Percentiles rank a stretch among this genome's conserved stretches.
These are phyloP conservation scores for Phytophthora uliginosa DNA, from an alignment of 352 stramenopile species.

Conservation along the genomic window DNA sequence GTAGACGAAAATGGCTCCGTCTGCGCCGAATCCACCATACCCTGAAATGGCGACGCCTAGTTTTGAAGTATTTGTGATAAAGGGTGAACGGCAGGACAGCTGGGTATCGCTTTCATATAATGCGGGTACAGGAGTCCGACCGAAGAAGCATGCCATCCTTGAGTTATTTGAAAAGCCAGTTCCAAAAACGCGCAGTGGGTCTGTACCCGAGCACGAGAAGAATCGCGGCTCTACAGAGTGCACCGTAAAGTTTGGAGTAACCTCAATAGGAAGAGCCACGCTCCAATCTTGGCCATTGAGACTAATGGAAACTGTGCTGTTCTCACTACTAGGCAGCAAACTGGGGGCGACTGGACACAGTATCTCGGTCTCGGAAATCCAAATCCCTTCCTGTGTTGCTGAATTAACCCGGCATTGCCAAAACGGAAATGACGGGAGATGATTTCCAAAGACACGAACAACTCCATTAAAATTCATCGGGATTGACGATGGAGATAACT, in stretches of 20 bases:
- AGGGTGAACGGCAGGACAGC: constrained; percentile 41
- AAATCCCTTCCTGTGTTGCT: constrained; percentile 12
- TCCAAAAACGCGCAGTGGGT: constrained; percentile 39
- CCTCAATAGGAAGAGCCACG: constrained; percentile 7
- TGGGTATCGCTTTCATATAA: constrained; percentile 40
- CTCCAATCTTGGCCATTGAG: constrained; percentile 65
- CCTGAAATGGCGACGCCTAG: constrained; percentile 41
- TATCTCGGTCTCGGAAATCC: constrained; percentile 41
- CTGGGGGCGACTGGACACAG: constrained; percentile 32
- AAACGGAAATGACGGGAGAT: constrained; percentile 28
- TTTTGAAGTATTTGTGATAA: constrained; percentile 16
- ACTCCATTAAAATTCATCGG: constrained; percentile 50
- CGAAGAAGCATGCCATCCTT: constrained; percentile 52
- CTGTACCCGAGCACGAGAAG: constrained; percentile 18
- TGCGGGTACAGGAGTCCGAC: constrained; percentile 35
- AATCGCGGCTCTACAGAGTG: constrained; percentile 34
- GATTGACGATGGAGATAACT: constrained; percentile 28
- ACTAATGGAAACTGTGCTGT: constrained; percentile 43
- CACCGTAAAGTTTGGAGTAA: constrained; percentile 36
- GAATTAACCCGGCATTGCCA: constrained; percentile 40
- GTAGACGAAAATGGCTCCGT: constrained; percentile 18
- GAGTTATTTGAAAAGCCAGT: constrained; percentile 45
- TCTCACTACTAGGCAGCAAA: neutral
- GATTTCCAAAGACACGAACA: constrained; percentile 36
- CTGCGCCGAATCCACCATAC: constrained; percentile 41